These are phyloP conservation scores for Stentor roeselii DNA, from an alignment of 73 alveolate genomes.

Conservation along the genomic window DNA sequence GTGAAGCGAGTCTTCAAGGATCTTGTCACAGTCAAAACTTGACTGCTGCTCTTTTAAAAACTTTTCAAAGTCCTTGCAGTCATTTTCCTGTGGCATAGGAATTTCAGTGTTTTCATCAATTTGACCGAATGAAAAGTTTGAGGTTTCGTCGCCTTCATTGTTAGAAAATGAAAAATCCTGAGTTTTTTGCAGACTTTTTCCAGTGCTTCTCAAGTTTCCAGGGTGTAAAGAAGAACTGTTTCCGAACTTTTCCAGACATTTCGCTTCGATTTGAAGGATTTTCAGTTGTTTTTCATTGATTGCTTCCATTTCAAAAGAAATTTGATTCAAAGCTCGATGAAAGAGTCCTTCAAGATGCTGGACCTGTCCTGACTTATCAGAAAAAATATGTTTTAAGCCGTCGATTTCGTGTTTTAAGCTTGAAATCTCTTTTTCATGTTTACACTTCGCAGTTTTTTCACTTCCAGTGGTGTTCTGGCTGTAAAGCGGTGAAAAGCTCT, in stretches of 20 bases:
- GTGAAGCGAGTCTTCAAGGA: background rate
- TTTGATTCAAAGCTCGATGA: slow-evolving; percentile 21
- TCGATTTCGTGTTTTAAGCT: slow-evolving; percentile 13
- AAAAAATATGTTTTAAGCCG: background rate
- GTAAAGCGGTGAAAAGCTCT: background rate
- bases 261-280: background rate
- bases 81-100: background rate
- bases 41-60: background rate
- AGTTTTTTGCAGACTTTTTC: too few species aligned
- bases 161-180: slow-evolving; percentile 26
- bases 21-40: background rate
- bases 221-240: background rate
- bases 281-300: background rate
- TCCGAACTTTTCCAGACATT: background rate
- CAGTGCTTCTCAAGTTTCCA: background rate
- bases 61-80: background rate
- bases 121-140: slow-evolving; percentile 15
- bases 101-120: slow-evolving; percentile 19
- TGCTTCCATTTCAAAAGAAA: background rate
- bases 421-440: background rate
- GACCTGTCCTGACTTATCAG: slow-evolving; percentile 12
- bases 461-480: background rate
- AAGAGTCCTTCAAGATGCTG: background rate
- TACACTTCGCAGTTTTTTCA: background rate
- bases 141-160: slow-evolving; percentile 23